A percentile compares a stretch with the other conserved stretches of the same genome.
Evolutionary conservation across 768 basidiomycete genomes (phyloP).

Genomic region (Coprinopsis marcescibilis): DNA sequence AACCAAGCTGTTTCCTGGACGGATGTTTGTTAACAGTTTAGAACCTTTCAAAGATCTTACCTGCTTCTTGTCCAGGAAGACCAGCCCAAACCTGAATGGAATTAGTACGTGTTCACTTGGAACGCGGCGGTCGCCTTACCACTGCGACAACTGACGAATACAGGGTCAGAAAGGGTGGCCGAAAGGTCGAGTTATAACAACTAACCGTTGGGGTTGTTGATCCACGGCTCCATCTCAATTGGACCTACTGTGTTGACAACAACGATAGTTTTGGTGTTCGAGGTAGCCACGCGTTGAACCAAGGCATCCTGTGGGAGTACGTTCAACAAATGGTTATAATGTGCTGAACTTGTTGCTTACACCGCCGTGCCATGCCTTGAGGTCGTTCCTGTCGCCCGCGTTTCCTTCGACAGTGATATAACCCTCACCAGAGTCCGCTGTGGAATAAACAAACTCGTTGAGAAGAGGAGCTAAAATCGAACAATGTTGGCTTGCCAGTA

Average conservation of each 20-base stretch:
- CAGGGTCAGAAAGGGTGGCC: neutral
- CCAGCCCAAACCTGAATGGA: constrained; percentile 42
- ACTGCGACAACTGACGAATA: constrained; percentile 30
- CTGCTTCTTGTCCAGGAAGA: constrained; percentile 59
- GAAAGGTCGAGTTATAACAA: neutral
- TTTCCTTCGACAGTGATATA: constrained; percentile 47
- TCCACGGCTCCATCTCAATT: constrained; percentile 53
- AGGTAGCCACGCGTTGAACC: constrained; percentile 44
- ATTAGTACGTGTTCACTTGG: neutral
- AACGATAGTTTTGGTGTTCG: constrained; percentile 58
- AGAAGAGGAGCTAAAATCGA: neutral
- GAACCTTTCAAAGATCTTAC: constrained; percentile 19
- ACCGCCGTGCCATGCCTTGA: constrained; percentile 46
- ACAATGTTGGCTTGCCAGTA: constrained; percentile 25
- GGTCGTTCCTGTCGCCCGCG: constrained; percentile 47
- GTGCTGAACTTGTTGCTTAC: constrained; percentile 19
- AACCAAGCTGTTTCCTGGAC: constrained; percentile 46
- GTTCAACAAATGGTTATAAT: neutral
- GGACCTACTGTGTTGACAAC: constrained; percentile 64
- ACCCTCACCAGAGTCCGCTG: constrained; percentile 39
- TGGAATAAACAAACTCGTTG: neutral
- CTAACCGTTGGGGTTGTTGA: constrained; percentile 46
- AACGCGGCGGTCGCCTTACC: constrained; percentile 17
- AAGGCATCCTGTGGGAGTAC: constrained; percentile 32
- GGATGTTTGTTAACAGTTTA: neutral